These are phyloP conservation scores for Sporobolomyces pararoseus DNA, from an alignment of 768 basidiomycete species.

Conservation along the genomic window DNA sequence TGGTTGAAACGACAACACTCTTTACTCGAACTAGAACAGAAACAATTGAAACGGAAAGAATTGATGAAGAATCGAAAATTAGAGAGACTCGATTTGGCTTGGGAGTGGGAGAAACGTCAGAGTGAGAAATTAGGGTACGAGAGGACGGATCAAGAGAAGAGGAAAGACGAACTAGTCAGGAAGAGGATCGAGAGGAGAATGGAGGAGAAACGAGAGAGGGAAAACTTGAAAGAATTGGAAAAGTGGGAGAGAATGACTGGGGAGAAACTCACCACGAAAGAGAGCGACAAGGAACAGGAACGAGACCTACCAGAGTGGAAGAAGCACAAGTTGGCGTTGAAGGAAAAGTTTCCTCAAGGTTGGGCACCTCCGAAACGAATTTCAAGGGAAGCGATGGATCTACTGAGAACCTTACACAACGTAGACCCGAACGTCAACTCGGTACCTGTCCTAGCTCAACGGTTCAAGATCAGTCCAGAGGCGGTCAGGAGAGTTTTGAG, in stretches of 20 bases:
- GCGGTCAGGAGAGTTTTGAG: conserved; percentile 73
- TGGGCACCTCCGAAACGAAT: conserved; percentile 78
- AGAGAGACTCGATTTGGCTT: conserved; percentile 20
- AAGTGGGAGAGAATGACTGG: not conserved
- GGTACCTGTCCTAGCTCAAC: conserved; percentile 66
- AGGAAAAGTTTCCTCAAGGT: conserved; percentile 3
- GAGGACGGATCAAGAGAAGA: not conserved
- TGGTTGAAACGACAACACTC: not conserved
- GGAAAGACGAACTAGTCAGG: not conserved
- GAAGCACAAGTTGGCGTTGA: not conserved
- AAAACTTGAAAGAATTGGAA: not conserved
- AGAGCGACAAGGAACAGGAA: not conserved
- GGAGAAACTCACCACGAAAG: not conserved
- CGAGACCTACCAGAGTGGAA: conserved; percentile 13
- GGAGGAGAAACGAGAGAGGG: not conserved
- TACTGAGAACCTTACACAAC: conserved; percentile 63
- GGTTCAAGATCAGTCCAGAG: conserved; percentile 75
- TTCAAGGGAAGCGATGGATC: conserved; percentile 78
- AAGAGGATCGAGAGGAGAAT: not conserved
- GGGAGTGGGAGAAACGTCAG: conserved; percentile 21
- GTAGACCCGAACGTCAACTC: conserved; percentile 64
- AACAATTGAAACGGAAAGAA: not conserved
- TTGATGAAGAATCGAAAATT: too few relatives aligned
- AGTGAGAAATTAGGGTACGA: not conserved
- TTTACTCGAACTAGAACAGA: not conserved